Evolutionary conservation across 129 eudicot genomes (phyloP).

Genomic region (Oenanthe sinensis): DNA sequence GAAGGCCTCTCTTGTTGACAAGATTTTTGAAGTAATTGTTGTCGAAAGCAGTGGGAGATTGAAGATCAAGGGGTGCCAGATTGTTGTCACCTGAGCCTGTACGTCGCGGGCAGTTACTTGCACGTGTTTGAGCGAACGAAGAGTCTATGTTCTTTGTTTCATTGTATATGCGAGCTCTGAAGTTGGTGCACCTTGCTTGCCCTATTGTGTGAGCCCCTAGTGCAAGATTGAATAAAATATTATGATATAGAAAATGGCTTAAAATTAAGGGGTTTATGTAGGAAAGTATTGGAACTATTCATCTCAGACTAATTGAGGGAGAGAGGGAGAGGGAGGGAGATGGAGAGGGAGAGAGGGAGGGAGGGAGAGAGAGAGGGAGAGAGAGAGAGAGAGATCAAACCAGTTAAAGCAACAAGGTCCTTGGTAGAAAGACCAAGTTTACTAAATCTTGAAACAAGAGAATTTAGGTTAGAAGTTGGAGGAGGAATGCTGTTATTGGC

Average conservation of each 20-base stretch:
- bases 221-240: background rate
- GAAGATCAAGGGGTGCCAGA: conserved; percentile 69
- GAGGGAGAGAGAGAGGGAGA: background rate
- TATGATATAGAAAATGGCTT: background rate
- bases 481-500: conserved; percentile 79
- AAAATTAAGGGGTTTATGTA: too few species aligned
- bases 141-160: conserved; percentile 55
- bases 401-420: conserved; percentile 75
- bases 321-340: background rate
- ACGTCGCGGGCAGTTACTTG: conserved; percentile 50
- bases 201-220: conserved; percentile 92
- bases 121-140: conserved; percentile 40
- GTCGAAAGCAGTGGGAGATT: conserved; percentile 62
- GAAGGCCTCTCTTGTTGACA: conserved; percentile 51
- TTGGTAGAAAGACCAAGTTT: conserved; percentile 66
- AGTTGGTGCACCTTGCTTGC: conserved; percentile 78
- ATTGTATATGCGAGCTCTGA: conserved; percentile 68
- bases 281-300: too few species aligned
- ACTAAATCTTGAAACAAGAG: conserved; percentile 48
- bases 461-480: conserved; percentile 57
- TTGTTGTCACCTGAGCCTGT: conserved; percentile 67
- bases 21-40: conserved; percentile 65
- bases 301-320: background rate
- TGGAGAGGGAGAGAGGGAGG: background rate
- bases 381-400: conserved; percentile 18